Percentiles rank a stretch among this genome's conserved stretches.
Conservation (phyloP, 371 early-diverging fungal species). For the Mucor lusitanicus region DNA sequence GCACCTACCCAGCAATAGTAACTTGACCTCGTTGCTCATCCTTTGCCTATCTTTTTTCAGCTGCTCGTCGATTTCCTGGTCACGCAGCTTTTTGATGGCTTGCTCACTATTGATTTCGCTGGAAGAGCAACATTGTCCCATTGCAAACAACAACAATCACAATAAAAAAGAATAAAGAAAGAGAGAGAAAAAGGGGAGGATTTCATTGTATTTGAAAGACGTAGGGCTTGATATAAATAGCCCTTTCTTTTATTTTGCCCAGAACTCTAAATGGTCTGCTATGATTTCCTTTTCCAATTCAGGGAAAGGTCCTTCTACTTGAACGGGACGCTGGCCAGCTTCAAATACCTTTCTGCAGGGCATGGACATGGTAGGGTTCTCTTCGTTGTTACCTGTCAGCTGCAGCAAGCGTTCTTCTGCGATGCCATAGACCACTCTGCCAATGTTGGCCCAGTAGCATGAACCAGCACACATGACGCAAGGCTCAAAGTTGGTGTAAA, state of each 20-base stretch:
- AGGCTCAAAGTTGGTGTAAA: slow-evolving; percentile 39
- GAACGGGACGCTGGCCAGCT: slow-evolving; percentile 25
- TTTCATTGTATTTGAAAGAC: background rate
- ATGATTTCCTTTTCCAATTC: slow-evolving; percentile 32
- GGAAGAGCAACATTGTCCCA: slow-evolving; percentile 86
- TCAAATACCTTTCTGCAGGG: slow-evolving; percentile 34
- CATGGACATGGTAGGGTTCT: slow-evolving; percentile 32
- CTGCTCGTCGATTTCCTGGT: slow-evolving; percentile 89
- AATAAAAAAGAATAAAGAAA: background rate
- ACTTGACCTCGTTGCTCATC: slow-evolving; percentile 89
- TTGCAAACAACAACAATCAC: slow-evolving; percentile 24
- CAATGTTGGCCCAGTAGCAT: slow-evolving; percentile 36
- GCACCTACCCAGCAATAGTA: slow-evolving; percentile 84
- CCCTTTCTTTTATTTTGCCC: slow-evolving; percentile 14
- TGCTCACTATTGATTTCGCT: slow-evolving; percentile 52
- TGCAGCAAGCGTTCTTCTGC: slow-evolving; percentile 20
- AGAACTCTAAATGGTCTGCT: slow-evolving; percentile 33
- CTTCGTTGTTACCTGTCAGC: slow-evolving; percentile 25
- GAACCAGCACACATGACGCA: slow-evolving; percentile 36
- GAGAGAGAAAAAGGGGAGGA: background rate
- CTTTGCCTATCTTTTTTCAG: slow-evolving; percentile 78
- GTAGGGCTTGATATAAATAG: background rate
- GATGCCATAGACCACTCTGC: slow-evolving; percentile 28
- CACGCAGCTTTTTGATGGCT: background rate
- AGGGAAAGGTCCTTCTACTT: slow-evolving; percentile 33